Conservation (phyloP, 331 rosid genomes). For the Saraca asoca region DNA sequence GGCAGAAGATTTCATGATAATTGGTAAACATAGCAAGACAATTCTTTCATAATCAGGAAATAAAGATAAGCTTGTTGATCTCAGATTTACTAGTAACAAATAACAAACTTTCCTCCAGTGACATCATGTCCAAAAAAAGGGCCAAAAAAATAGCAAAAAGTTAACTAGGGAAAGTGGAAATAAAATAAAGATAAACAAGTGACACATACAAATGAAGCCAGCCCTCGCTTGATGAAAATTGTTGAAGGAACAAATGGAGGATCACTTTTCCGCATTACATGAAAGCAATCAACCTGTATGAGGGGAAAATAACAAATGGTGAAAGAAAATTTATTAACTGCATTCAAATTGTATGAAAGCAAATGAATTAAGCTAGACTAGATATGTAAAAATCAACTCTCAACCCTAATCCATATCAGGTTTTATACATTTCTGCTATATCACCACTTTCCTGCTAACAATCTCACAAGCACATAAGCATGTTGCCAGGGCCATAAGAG, state of each 20-base stretch:
- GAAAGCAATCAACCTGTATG: conserved; percentile 93
- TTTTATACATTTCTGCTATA: conserved; percentile 25
- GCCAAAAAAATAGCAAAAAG: not conserved
- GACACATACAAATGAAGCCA: conserved; percentile 81
- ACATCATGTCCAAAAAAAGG: conserved; percentile 7
- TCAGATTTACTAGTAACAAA: too few relatives aligned
- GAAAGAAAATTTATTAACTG: conserved; percentile 22
- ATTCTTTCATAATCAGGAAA: not conserved
- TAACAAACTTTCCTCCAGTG: not conserved
- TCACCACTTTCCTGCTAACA: not conserved
- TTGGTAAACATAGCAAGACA: not conserved
- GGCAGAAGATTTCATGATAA: not conserved
- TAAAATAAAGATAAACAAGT: conserved; percentile 18
- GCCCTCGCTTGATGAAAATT: conserved; percentile 84
- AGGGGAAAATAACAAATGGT: conserved; percentile 23
- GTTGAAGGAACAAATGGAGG: conserved; percentile 92
- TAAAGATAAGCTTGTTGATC: not conserved
- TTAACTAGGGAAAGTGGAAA: not conserved
- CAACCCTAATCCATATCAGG: conserved; percentile 19
- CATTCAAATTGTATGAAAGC: conserved; percentile 4
- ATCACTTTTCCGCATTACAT: conserved; percentile 91
- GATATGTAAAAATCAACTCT: not conserved
- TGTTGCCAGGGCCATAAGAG: not conserved
- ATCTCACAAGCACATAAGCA: not conserved
- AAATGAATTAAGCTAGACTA: conserved; percentile 15